Evolutionary conservation across 2,329 filamentous ascomycete genomes (phyloP), one percentile per base, ranked within the genome.

Genomic region (Fusarium decemcellulare): DNA sequence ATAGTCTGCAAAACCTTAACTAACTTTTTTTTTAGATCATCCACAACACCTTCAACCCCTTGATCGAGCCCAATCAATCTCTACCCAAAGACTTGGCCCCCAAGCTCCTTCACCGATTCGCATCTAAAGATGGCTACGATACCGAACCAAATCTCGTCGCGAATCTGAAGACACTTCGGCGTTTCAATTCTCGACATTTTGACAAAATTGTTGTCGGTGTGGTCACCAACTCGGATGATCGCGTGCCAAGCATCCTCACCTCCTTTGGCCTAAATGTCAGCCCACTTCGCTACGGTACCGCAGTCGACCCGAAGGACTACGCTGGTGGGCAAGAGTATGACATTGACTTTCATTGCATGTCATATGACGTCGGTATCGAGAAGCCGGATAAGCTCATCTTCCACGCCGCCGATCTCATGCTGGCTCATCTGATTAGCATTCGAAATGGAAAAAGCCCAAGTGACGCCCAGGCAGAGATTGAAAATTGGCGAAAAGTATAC

Each of bases 361-460:
- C 88, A 16, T 92, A 91, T 67, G 88, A 91, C 70, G 85, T 88
- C 6, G 89, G 89, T 0, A 74, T 79, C 27, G 87, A 88, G 68
- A 92, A 92, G 74, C 90, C 90, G 0, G 81, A 88, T 55, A 67
- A 61, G 9, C 68, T 74, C 4, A 90, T 92, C 3, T 92, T 91
- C 65, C 75, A 81, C 2, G 84, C 87, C 0, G 89, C 88, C 0
- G 81, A 84, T 46, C 67, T 75, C 1, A 78, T 88, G 80, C 73
- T 73, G 7, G 44, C 54, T 1, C 53, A 70, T 10, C 11, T 65
- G 5, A 59, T 72, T 2, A 59, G 62, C 9, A 15, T 51, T 9
- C 63, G 68, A 5, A 53, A 59, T 5, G 55, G 58, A 1, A 59
- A 51, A 3, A 43, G n/a, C 1, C 6, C 55, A 1, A n/a, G 5